phyloP scores from a whole-genome alignment of 306 rosid genomes.

The Mucuna pruriens region DNA sequence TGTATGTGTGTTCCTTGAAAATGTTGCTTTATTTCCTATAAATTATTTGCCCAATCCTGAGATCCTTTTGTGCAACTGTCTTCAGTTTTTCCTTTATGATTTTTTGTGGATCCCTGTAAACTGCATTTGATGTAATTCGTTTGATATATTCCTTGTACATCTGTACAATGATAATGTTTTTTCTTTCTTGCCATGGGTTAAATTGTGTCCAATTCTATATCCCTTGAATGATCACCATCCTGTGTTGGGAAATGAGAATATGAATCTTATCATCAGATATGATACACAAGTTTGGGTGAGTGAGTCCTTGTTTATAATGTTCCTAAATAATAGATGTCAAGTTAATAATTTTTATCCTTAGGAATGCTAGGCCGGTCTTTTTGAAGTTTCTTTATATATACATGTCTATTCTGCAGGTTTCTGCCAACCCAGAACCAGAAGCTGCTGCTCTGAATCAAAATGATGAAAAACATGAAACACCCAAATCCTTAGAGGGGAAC shows the following conservation, averaged over 20 bases:
- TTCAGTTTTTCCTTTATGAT: background rate
- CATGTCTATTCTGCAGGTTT: conserved; percentile 54
- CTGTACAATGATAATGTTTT: background rate
- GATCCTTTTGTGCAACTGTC: conserved; percentile 3
- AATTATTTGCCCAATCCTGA: background rate
- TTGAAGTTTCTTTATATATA: conserved; percentile 5
- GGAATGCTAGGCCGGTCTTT: conserved; percentile 22
- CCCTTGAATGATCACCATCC: conserved; percentile 21
- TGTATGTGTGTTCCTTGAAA: background rate
- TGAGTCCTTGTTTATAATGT: conserved; percentile 14
- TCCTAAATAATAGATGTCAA: conserved; percentile 13
- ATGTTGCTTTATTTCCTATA: conserved; percentile 8
- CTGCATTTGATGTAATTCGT: background rate
- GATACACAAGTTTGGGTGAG: conserved; percentile 9
- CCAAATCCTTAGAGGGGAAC: conserved; percentile 37
- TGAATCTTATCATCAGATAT: conserved; percentile 10
- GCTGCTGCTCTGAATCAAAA: conserved; percentile 47
- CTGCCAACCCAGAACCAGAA: conserved; percentile 52
- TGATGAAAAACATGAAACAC: conserved; percentile 40
- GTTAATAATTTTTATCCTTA: background rate
- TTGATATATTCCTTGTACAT: conserved; percentile 12
- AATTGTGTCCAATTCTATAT: conserved; percentile 12
- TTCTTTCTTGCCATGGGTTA: conserved; percentile 21
- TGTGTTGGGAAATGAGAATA: background rate
- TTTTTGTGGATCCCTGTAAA: background rate